phyloP scores from a whole-genome alignment of 345 rosid genomes.

The Turnera subulata region DNA sequence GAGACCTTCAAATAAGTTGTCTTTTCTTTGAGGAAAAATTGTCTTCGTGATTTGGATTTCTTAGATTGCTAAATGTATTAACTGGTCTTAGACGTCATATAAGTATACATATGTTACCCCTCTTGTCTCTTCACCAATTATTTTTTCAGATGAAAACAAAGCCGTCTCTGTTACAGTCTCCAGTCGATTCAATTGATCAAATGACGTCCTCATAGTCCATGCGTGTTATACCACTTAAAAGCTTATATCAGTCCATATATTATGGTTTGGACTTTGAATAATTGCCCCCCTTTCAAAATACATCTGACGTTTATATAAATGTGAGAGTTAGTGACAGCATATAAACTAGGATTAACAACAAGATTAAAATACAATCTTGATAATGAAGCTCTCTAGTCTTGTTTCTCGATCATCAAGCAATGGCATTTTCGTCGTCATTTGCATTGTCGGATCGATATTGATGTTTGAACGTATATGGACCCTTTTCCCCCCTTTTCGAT shows the following conservation, averaged over 20 bases:
- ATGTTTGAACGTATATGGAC: conserved; percentile 41
- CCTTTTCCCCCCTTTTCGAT: too few relatives aligned
- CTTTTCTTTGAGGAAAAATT: too few relatives aligned
- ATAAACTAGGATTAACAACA: conserved; percentile 2
- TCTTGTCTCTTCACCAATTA: neutral
- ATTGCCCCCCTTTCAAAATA: conserved; percentile 53
- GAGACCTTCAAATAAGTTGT: too few relatives aligned
- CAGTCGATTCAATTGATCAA: conserved; percentile 15
- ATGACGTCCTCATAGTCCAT: conserved; percentile 24
- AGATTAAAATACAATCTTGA: conserved; percentile 17
- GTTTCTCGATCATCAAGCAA: conserved; percentile 41
- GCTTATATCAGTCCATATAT: conserved; percentile 31
- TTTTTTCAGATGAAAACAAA: conserved; percentile 12
- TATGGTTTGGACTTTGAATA: conserved; percentile 65
- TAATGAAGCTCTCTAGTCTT: conserved; percentile 29
- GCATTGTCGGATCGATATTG: conserved; percentile 39
- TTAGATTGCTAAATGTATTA: conserved; percentile 9
- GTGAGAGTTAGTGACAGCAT: neutral
- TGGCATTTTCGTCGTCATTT: conserved; percentile 26
- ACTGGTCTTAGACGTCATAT: neutral
- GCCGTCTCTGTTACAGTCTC: conserved; percentile 19
- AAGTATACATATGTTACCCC: too few relatives aligned
- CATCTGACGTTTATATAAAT: conserved; percentile 17
- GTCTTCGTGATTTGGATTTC: conserved; percentile 14
- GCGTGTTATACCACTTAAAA: conserved; percentile 9